These are phyloP conservation scores for Pythium aristosporum DNA, from an alignment of 352 stramenopile genomes.

Conservation along the genomic window DNA sequence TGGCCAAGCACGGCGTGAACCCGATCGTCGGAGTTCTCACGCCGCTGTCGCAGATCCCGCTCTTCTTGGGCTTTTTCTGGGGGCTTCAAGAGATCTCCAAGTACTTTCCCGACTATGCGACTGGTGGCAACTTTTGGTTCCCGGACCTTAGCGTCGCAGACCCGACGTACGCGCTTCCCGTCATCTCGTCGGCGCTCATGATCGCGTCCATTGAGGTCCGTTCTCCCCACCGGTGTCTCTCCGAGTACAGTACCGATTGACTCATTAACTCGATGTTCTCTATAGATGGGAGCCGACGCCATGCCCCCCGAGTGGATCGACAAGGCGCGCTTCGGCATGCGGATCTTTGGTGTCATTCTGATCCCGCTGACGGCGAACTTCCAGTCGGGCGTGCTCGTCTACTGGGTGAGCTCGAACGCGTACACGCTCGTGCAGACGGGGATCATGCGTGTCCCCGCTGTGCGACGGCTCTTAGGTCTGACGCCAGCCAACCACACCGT, in stretches of 20 bases:
- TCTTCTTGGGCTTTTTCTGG: slow-evolving; percentile 88
- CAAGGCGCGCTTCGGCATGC: slow-evolving; percentile 82
- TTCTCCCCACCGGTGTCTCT: background rate
- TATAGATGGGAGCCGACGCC: slow-evolving; percentile 56
- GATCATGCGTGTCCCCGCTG: slow-evolving; percentile 48
- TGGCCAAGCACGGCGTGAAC: slow-evolving; percentile 83
- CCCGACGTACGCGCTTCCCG: slow-evolving; percentile 68
- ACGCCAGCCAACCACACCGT: slow-evolving; percentile 27
- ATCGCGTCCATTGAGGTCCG: slow-evolving; percentile 63
- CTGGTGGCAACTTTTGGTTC: slow-evolving; percentile 83
- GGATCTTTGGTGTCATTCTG: slow-evolving; percentile 63
- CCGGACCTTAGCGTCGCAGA: slow-evolving; percentile 74
- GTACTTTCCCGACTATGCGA: slow-evolving; percentile 76
- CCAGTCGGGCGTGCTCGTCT: slow-evolving; percentile 82
- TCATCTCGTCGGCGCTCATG: slow-evolving; percentile 81
- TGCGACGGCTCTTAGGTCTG: slow-evolving; percentile 47
- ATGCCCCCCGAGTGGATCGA: slow-evolving; percentile 61
- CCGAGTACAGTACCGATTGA: background rate
- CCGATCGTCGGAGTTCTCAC: slow-evolving; percentile 72
- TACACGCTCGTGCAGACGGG: slow-evolving; percentile 72
- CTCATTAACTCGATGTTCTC: background rate
- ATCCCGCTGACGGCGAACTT: slow-evolving; percentile 84
- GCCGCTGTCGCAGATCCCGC: slow-evolving; percentile 69
- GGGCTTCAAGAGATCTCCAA: slow-evolving; percentile 75
- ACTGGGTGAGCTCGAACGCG: slow-evolving; percentile 86